Conservation (phyloP, 2,329 filamentous ascomycete species). For the Zymoseptoria ardabiliae region DNA sequence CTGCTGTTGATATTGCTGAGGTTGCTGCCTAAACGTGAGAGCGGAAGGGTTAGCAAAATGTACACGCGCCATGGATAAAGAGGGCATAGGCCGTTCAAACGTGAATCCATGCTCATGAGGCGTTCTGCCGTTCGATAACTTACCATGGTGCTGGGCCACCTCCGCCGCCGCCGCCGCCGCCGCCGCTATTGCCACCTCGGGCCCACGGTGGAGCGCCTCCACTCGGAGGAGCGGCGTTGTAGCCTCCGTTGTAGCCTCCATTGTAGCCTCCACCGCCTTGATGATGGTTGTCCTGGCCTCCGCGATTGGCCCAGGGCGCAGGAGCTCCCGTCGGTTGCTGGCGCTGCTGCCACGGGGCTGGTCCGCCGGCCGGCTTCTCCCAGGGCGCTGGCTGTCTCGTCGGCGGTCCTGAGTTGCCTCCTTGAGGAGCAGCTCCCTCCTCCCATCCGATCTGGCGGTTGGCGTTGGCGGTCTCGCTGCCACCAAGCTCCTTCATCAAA, state of each 20-base stretch:
- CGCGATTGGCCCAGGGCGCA: conserved; percentile 32
- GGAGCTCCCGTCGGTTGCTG: conserved; percentile 20
- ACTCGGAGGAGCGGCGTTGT: conserved; percentile 5
- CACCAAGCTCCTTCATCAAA: conserved; percentile 96
- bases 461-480: conserved; percentile 51
- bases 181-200: conserved; percentile 12
- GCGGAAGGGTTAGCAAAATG: background rate
- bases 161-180: conserved; percentile 24
- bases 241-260: conserved; percentile 18
- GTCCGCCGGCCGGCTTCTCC: conserved; percentile 25
- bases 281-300: conserved; percentile 13
- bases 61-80: background rate
- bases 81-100: background rate
- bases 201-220: conserved; percentile 19
- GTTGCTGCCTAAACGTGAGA: conserved; percentile 2
- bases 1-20: conserved; percentile 2
- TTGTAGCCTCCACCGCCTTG: conserved; percentile 18
- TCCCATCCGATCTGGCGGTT: conserved; percentile 82
- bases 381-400: conserved; percentile 20
- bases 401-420: conserved; percentile 53
- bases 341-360: conserved; percentile 32
- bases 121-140: background rate
- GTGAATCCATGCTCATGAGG: background rate
- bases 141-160: background rate
- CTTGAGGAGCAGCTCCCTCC: conserved; percentile 50